Conservation (phyloP, 164 flowering plant genomes). For the Chloranthus sessilifolius region DNA sequence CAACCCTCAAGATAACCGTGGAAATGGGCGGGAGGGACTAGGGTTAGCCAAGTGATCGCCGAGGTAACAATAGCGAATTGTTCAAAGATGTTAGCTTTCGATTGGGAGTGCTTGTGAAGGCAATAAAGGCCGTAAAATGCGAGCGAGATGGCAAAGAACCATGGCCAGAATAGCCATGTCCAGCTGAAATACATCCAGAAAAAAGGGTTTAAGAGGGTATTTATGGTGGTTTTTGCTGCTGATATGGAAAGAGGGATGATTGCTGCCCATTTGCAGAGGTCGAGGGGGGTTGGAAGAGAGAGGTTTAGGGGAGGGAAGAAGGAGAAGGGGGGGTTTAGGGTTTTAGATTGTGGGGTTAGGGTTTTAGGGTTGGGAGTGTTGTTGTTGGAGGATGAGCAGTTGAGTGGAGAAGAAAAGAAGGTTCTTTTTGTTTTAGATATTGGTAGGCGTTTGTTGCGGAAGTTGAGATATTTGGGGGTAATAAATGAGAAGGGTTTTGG, state of each 20-base stretch:
- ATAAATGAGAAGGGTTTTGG: too few relatives aligned
- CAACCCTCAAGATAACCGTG: conserved; percentile 91
- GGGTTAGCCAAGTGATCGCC: conserved; percentile 73
- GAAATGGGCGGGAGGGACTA: conserved; percentile 78
- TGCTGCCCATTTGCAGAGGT: conserved; percentile 54
- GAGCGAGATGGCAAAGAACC: conserved; percentile 51
- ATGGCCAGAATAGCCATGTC: conserved; percentile 96
- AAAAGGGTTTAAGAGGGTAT: conserved; percentile 48
- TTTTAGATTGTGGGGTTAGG: conserved; percentile 23
- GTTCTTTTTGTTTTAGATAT: too few relatives aligned
- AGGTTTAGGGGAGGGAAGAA: conserved; percentile 34
- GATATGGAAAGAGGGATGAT: conserved; percentile 42
- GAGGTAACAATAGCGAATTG: conserved; percentile 66
- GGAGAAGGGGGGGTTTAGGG: conserved; percentile 27
- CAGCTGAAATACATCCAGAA: conserved; percentile 94
- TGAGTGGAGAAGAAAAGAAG: conserved; percentile 17
- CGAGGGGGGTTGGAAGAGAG: conserved; percentile 44
- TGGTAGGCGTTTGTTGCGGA: too few relatives aligned
- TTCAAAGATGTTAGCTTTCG: conserved; percentile 54
- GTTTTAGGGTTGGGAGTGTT: conserved; percentile 17
- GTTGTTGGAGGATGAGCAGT: conserved; percentile 26
- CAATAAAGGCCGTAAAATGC: conserved; percentile 58
- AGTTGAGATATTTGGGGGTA: too few relatives aligned
- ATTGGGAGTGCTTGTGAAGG: conserved; percentile 36
- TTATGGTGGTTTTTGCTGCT: conserved; percentile 46